Evolutionary conservation across 2,329 filamentous ascomycete genomes (phyloP).

Genomic region (Xylariaceae sp.): DNA sequence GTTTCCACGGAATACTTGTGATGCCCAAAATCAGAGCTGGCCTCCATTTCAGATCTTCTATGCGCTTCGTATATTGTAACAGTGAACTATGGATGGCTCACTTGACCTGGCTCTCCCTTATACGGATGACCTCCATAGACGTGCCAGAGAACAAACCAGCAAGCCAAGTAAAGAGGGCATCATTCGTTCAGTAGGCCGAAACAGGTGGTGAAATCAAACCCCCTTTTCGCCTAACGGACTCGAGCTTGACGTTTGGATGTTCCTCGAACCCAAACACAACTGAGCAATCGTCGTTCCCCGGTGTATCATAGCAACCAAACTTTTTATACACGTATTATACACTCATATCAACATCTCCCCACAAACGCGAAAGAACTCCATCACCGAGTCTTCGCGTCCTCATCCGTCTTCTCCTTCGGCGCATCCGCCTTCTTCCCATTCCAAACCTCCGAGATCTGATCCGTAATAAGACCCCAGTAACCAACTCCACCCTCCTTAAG

Average conservation of each 20-base stretch:
- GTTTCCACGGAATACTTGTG: no score
- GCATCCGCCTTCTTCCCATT: slow-evolving; percentile 22
- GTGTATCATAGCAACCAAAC: background rate
- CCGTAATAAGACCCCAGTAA: slow-evolving; percentile 51
- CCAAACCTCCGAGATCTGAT: slow-evolving; percentile 53
- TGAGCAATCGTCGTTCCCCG: slow-evolving; percentile 3
- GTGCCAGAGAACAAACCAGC: no score
- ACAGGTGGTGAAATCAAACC: background rate
- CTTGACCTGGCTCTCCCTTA: no score
- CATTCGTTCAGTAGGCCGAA: background rate
- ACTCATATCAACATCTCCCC: slow-evolving; percentile 10
- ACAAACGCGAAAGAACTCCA: slow-evolving; percentile 26
- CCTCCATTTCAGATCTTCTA: no score
- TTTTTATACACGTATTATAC: slow-evolving; percentile 11
- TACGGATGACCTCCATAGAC: no score
- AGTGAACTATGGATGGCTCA: no score
- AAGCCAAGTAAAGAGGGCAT: no score
- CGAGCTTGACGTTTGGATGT: no score
- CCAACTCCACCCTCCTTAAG: slow-evolving; percentile 50
- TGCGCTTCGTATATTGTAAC: no score
- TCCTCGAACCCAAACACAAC: background rate
- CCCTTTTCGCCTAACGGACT: background rate
- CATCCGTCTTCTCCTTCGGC: slow-evolving; percentile 31
- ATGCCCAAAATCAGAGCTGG: no score
- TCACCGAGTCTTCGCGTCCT: slow-evolving; percentile 19